Percentiles rank a stretch among this genome's conserved stretches.
phyloP scores from a whole-genome alignment of 768 basidiomycete genomes.

The Saitozyma sp. region DNA sequence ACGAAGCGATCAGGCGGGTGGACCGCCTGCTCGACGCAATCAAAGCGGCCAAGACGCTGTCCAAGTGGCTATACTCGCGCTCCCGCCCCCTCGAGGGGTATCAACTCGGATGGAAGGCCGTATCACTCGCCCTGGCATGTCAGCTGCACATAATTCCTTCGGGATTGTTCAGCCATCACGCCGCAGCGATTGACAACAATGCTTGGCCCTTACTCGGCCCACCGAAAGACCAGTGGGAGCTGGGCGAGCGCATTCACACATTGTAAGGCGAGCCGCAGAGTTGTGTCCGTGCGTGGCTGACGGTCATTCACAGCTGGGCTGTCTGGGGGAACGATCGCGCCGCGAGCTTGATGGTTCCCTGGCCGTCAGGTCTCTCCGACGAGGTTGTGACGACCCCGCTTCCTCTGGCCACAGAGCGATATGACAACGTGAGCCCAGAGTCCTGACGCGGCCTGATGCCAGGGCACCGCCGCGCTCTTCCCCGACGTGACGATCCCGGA shows the following conservation, averaged over 20 bases:
- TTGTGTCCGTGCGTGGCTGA: no score
- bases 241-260: conserved; percentile 32
- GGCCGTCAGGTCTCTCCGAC: conserved; percentile 22
- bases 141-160: conserved; percentile 28
- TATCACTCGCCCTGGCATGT: conserved; percentile 28
- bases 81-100: conserved; percentile 23
- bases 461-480: conserved; percentile 10
- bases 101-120: conserved; percentile 10
- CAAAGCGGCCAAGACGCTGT: conserved; percentile 23
- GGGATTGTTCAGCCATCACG: background rate
- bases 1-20: conserved; percentile 15
- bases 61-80: conserved; percentile 29
- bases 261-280: conserved; percentile 22
- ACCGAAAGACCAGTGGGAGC: conserved; percentile 23
- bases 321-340: conserved; percentile 32
- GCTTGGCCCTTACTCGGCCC: conserved; percentile 20
- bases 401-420: conserved; percentile 18
- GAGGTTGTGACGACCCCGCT: conserved; percentile 25
- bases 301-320: conserved; percentile 24
- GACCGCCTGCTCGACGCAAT: conserved; percentile 36
- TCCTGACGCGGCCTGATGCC: background rate
- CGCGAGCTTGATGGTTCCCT: conserved; percentile 10
- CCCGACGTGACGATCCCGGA: conserved; percentile 23
- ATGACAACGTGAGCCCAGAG: conserved; percentile 13
- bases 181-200: background rate